These are phyloP conservation scores for Aspergillus heteromorphus DNA, from an alignment of 495 filamentous ascomycete genomes.

Conservation along the genomic window DNA sequence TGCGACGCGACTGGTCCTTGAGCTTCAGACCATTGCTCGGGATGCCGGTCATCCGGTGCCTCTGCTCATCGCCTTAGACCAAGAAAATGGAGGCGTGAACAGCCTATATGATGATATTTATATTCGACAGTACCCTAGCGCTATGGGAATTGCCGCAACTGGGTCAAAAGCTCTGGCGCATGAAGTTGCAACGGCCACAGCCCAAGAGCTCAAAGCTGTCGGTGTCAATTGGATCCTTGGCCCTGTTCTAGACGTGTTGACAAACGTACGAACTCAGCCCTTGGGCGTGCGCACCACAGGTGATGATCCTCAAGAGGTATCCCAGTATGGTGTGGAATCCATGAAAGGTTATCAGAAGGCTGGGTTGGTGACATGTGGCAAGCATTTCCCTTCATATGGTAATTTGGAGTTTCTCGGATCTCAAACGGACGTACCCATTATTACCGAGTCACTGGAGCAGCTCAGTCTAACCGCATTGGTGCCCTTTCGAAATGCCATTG, in stretches of 20 bases:
- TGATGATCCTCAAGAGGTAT: conserved; percentile 87
- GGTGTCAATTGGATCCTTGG: conserved; percentile 90
- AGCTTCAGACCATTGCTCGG: conserved; percentile 81
- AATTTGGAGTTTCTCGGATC: conserved; percentile 89
- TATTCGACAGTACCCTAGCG: conserved; percentile 84
- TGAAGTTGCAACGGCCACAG: conserved; percentile 79
- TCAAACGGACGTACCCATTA: conserved; percentile 80
- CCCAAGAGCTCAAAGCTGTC: conserved; percentile 76
- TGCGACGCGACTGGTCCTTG: conserved; percentile 72
- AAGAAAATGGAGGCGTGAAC: conserved; percentile 94
- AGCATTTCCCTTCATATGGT: conserved; percentile 90
- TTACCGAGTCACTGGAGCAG: conserved; percentile 85
- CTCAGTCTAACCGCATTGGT: conserved; percentile 77
- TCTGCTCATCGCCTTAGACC: conserved; percentile 77
- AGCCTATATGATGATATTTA: conserved; percentile 87
- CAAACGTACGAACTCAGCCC: conserved; percentile 81
- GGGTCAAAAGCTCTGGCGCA: conserved; percentile 72
- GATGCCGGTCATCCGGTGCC: conserved; percentile 82
- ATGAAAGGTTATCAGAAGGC: conserved; percentile 88
- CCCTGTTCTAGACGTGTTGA: conserved; percentile 83
- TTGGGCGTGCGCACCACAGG: conserved; percentile 76
- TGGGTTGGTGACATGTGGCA: conserved; percentile 77
- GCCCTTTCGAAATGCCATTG: conserved; percentile 81
- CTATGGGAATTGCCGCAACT: conserved; percentile 86
- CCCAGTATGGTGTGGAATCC: conserved; percentile 76